Base-by-base conservation (phyloP, 306 rosid genomes). In the Dalbergia cochinchinensis region DNA sequence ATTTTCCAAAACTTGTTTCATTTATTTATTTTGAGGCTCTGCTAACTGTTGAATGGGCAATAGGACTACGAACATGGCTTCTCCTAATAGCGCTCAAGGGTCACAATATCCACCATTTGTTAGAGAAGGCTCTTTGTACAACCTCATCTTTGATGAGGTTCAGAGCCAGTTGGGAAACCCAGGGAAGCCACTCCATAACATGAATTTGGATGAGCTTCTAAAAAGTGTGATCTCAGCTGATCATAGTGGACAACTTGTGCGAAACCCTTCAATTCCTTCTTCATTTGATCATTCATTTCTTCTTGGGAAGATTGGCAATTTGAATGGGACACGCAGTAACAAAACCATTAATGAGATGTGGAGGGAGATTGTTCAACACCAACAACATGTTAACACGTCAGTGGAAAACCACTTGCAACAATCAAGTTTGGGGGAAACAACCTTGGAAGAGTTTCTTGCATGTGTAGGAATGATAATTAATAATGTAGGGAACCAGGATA, bases 191-290 rank as follows among this genome's bases (percentile, higher is more conserved):
- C 75, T 74, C 64, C 69, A 80, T 54, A 31, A 42, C 33, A 80
- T 77, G 78, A 75, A 68, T 68, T 75, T 82, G 55, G 90, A 84
- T 84, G 90, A 82, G 78, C 45, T 83, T 64, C 48, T 79, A 0
- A 77, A 73, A 53, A 65, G 76, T 84, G 78, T 82, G 71, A 77
- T 71, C 16, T 82, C 82, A 76, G n/a, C 19, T 51, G 88, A 37
- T 37, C 41, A 87, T 42, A 83, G 74, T 70, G 86, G 73, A 31
- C 82, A 83, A 53, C 18, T 83, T 33, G 57, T 79, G 68, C 91
- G 80, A 80, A 83, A 80, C 73, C 74, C 86, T 75, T 81, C 88
- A 45, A 53, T 6, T 37, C 5, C 79, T 5, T 69, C 85, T n/a
- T 72, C 82, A 6, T 44, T 88, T 7, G 11, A 22, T 55, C 18